Evolutionary conservation across 495 filamentous ascomycete genomes (phyloP), one percentile per base, ranked within the genome.

Genomic region (Darksidea phi): DNA sequence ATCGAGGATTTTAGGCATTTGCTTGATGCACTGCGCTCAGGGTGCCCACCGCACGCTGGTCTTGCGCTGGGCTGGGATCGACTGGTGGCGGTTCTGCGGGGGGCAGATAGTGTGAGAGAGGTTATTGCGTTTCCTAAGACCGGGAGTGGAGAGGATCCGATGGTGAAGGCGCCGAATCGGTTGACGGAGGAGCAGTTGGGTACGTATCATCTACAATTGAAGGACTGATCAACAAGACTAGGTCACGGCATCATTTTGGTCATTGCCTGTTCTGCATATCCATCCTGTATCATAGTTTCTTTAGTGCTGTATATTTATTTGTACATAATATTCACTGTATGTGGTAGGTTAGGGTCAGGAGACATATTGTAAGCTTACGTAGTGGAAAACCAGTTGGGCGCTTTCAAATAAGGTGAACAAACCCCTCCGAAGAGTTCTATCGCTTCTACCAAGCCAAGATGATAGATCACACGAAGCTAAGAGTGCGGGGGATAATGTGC

Each of bases 91-190:
- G 78, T 95, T 5, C 82, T 97, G 77, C 78, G 86, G 20, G 86
- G 86, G 11, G 86, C 82, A 46, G 84, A 89, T 21, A 86, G 84
- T 6, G 82, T 98, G 8, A 75, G 88, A 54, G 93, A 98, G 76
- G 94, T 97, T 15, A 96, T 97, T 70, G 93, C 93, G 0, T 98
- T 98, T 72, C 94, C 94, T 1, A 98, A 98, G 76, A 88, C 79
- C 50, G 88, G 88, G 34, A 93, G 86, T 73, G 89, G 90, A 0
- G 88, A 93, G 68, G 94, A 98, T 74, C 71, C 81, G 25, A 80
- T 91, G 72, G 90, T 96, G 15, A 83, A 82, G 47, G 87, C 85
- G 63, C 94, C 94, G 0, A 81, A 83, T 23, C 64, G 64, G 59
- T 79, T 93, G 55, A 87, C 79, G 0, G 72, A 80, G 48, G 79